phyloP scores from a whole-genome alignment of 768 basidiomycete genomes.

The Tylopilus balloui region DNA sequence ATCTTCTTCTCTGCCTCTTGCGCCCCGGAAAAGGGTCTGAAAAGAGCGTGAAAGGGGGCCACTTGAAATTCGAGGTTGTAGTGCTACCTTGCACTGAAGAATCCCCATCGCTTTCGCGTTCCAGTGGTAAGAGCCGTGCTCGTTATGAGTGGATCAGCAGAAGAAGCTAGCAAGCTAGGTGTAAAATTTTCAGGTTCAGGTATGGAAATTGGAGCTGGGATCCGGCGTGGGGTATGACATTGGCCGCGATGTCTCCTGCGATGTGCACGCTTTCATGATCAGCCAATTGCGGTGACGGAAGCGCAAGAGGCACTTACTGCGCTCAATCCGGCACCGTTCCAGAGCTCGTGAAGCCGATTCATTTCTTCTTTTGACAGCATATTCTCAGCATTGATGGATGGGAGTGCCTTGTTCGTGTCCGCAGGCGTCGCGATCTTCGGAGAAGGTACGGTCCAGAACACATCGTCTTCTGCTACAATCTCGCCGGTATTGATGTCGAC shows the following conservation, averaged over 20 bases:
- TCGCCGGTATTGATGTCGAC: not conserved
- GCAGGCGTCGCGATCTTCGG: not conserved
- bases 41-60: not conserved
- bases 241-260: slow-evolving; percentile 16
- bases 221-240: not conserved
- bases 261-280: slow-evolving; percentile 22
- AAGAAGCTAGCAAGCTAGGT: not conserved
- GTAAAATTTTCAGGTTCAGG: slow-evolving; percentile 2
- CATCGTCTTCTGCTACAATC: not conserved
- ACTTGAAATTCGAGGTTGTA: not conserved
- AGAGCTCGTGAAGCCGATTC: slow-evolving; percentile 16
- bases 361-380: slow-evolving; percentile 18
- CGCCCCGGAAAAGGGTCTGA: slow-evolving; percentile 13
- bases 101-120: slow-evolving; percentile 14
- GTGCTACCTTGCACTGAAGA: slow-evolving; percentile 21
- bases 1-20: slow-evolving; percentile 7
- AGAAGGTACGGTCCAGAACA: not conserved
- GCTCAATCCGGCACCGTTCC: slow-evolving; percentile 25
- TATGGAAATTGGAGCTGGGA: slow-evolving; percentile 13
- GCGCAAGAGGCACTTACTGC: slow-evolving; percentile 11
- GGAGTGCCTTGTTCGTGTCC: slow-evolving; percentile 8
- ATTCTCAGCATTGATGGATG: slow-evolving; percentile 18
- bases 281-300: not conserved
- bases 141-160: slow-evolving; percentile 1
- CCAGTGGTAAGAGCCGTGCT: not conserved